phyloP scores from a whole-genome alignment of 257 asterid genomes.

The Paraleonurus japonicus region DNA sequence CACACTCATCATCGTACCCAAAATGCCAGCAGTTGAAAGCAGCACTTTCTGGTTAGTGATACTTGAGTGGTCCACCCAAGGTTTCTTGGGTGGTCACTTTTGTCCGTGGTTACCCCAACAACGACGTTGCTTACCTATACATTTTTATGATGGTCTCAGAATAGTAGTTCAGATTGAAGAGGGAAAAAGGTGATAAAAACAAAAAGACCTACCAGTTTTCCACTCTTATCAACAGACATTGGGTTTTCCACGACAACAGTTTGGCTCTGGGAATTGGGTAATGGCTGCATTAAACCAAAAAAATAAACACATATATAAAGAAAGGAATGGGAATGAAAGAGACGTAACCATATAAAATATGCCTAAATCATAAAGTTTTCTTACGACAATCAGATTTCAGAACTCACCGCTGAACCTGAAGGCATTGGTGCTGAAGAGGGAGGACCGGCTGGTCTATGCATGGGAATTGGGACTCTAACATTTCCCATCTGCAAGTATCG shows the following conservation, averaged over 20 bases:
- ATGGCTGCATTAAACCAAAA: conserved; percentile 32
- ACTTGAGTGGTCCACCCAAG: conserved; percentile 24
- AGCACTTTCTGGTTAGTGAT: conserved; percentile 24
- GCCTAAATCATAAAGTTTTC: neutral
- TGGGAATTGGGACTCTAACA: conserved; percentile 59
- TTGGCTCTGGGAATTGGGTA: conserved; percentile 50
- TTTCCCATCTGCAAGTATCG: conserved; percentile 48
- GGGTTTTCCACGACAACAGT: conserved; percentile 63
- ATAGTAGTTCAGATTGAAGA: neutral
- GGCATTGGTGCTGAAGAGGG: conserved; percentile 43
- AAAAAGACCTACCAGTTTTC: conserved; percentile 47
- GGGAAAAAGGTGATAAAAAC: neutral
- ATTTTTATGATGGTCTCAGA: conserved; percentile 15
- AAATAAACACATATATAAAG: neutral
- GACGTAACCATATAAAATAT: neutral
- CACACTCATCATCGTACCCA: conserved; percentile 33
- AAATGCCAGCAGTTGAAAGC: conserved; percentile 23
- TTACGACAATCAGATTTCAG: neutral
- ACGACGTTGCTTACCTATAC: conserved; percentile 59
- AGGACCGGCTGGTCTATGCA: conserved; percentile 49
- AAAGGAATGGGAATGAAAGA: neutral
- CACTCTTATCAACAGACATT: conserved; percentile 60
- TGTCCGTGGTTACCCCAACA: conserved; percentile 56
- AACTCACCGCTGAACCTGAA: conserved; percentile 53
- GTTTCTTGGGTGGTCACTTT: conserved; percentile 30